Evolutionary conservation across 495 filamentous ascomycete species (phyloP), one percentile per base, ranked within the genome.

Genomic region (Penicillium argentinense): DNA sequence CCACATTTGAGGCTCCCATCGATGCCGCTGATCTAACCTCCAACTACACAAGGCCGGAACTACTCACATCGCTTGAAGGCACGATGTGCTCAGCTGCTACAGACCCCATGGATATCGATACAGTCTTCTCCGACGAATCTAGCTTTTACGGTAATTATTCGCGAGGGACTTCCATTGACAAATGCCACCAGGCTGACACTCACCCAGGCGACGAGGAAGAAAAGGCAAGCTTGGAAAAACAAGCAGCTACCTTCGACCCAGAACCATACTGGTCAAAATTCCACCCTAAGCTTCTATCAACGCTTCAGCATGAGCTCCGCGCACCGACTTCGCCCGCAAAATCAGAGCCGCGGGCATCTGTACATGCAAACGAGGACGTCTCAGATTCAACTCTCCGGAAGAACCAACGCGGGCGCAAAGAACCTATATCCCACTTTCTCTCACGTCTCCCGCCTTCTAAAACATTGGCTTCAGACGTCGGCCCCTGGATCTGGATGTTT

Each of bases 401-500:
- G 60, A 45, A 46, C 54, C 9, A 53, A 55, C 28, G 66, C 59
- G 49, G 77, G 64, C 19, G 69, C 71, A 53, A 59, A 29, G 89
- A 95, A 56, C 72, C 77, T 11, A 64, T 86, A 27, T 53, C 69
- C 8, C 64, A 75, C 0, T 95, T 95, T 50, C 61, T 91, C 3
- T 47, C 63, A 3, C 83, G 88, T 9, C 69, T 89, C 0, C 81
- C 84, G 4, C 88, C 86, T 1, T 78, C 78, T 3, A 82, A 69
- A 5, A 85, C 83, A 1, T 49, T 58, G 7, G 17, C 46, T 17
- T 56, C 54, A 2, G 45, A 44, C 1, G 47, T 49, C 3, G 72
- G 76, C 1, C 76, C 75, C 1, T 93, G 87, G 85, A 85, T 95
- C 28, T 86, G 74, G 69, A 74, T 84, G 44, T 67, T 63, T 12